Percentiles rank a stretch among this genome's conserved stretches.
Evolutionary conservation across 2,329 filamentous ascomycete genomes (phyloP).

Genomic region (Colletotrichum neosansevieriae): DNA sequence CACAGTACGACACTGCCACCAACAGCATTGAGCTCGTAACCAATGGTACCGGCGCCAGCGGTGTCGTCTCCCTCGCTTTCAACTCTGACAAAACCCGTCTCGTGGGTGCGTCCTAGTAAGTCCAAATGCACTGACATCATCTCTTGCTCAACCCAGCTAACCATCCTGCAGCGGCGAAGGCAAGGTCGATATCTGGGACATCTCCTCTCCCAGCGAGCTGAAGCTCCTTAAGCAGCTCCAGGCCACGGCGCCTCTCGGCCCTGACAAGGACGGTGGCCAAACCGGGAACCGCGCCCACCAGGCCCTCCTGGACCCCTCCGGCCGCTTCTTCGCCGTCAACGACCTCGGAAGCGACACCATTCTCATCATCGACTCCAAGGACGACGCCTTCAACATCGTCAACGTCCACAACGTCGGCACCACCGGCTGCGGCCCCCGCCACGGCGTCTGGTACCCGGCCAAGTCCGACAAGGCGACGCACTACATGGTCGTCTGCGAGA

Average conservation of each 20-base stretch:
- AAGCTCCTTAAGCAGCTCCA: constrained; percentile 54
- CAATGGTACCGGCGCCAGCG: constrained; percentile 51
- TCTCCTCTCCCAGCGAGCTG: constrained; percentile 49
- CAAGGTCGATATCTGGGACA: constrained; percentile 60
- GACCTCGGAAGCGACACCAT: constrained; percentile 64
- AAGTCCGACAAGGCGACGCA: constrained; percentile 52
- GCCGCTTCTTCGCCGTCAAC: constrained; percentile 61
- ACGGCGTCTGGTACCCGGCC: constrained; percentile 61
- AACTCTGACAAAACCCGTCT: constrained; percentile 58
- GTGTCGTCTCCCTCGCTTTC: constrained; percentile 62
- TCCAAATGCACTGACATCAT: not conserved
- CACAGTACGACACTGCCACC: constrained; percentile 49
- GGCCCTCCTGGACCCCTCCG: constrained; percentile 60
- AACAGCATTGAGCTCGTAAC: constrained; percentile 47
- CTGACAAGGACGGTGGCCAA: constrained; percentile 49
- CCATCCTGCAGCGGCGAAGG: constrained; percentile 46
- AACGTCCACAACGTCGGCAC: constrained; percentile 50
- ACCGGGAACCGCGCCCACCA: constrained; percentile 59
- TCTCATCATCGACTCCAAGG: constrained; percentile 57
- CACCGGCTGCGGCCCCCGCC: constrained; percentile 61
- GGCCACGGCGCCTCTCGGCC: constrained; percentile 50
- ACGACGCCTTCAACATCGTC: constrained; percentile 54
- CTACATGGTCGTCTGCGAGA: constrained; percentile 62
- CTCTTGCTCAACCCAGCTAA: not conserved
- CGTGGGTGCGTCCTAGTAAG: constrained; percentile 56